Evolutionary conservation across 352 stramenopile species (phyloP).

Genomic region (Phytopythium mirpurense): DNA sequence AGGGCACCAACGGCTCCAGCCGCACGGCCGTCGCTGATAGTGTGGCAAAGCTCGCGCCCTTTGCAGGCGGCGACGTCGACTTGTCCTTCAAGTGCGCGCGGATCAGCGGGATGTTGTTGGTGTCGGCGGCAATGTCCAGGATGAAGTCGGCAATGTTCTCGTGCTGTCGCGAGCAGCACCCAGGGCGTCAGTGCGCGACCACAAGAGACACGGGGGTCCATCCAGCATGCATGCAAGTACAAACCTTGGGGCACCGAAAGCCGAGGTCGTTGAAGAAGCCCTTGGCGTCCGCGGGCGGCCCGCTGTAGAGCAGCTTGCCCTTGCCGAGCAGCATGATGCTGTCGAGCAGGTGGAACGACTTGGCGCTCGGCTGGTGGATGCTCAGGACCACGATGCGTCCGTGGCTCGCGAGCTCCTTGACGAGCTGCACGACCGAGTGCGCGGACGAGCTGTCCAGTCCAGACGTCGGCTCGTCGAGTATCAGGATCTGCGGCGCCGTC

Average conservation of each 20-base stretch:
- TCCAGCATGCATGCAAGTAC: slow-evolving; percentile 5
- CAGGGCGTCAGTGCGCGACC: slow-evolving; percentile 5
- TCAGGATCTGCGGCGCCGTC: slow-evolving; percentile 80
- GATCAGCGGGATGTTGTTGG: slow-evolving; percentile 56
- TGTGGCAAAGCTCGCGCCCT: background rate
- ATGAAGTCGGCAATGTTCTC: slow-evolving; percentile 85
- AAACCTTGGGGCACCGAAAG: slow-evolving; percentile 57
- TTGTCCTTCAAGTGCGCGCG: slow-evolving; percentile 40
- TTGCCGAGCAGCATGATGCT: slow-evolving; percentile 88
- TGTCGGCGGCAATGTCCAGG: slow-evolving; percentile 63
- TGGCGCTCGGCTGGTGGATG: slow-evolving; percentile 89
- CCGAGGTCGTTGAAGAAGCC: slow-evolving; percentile 57
- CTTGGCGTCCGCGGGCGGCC: slow-evolving; percentile 39
- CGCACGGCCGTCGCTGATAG: slow-evolving; percentile 1
- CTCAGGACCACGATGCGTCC: slow-evolving; percentile 81
- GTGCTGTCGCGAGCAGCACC: slow-evolving; percentile 21
- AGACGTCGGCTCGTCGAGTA: slow-evolving; percentile 91
- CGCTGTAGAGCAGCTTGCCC: slow-evolving; percentile 64
- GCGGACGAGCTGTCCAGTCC: slow-evolving; percentile 90
- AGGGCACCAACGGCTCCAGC: slow-evolving; percentile 14
- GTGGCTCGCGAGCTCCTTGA: slow-evolving; percentile 80
- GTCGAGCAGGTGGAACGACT: slow-evolving; percentile 89
- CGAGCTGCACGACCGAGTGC: slow-evolving; percentile 86
- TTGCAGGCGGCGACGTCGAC: slow-evolving; percentile 10
- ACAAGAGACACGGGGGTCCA: too few species aligned